A percentile compares a stretch with the other conserved stretches of the same genome.
Evolutionary conservation across 1,284 basidiomycete genomes (phyloP).

Genomic region (Papiliotrema flavescens): DNA sequence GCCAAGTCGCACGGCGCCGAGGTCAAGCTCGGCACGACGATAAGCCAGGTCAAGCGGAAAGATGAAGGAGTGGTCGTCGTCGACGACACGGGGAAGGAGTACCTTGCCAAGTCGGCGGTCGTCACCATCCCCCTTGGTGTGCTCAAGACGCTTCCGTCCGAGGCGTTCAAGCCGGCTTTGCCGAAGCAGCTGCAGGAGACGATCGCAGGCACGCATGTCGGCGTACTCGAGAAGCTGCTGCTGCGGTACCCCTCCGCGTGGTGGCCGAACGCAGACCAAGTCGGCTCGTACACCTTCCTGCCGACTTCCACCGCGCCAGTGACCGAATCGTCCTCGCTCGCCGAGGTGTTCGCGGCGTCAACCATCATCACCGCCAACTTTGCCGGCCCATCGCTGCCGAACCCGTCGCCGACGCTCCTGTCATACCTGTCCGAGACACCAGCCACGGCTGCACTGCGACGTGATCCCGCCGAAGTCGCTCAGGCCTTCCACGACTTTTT

Average conservation of each 20-base stretch:
- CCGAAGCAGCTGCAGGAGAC: slow-evolving; percentile 29
- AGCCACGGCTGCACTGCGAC: slow-evolving; percentile 29
- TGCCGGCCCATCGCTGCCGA: slow-evolving; percentile 33
- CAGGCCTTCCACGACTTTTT: slow-evolving; percentile 47
- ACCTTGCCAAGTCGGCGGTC: slow-evolving; percentile 40
- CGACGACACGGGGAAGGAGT: slow-evolving; percentile 34
- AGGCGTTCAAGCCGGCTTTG: slow-evolving; percentile 44
- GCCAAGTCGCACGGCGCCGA: slow-evolving; percentile 42
- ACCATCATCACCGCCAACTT: slow-evolving; percentile 48
- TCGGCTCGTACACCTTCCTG: slow-evolving; percentile 50
- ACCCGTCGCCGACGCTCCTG: slow-evolving; percentile 44
- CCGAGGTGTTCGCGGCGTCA: slow-evolving; percentile 39
- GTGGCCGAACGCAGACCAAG: slow-evolving; percentile 48
- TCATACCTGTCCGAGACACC: slow-evolving; percentile 50
- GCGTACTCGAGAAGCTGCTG: slow-evolving; percentile 53
- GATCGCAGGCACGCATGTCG: slow-evolving; percentile 46
- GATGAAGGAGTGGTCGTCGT: slow-evolving; percentile 24
- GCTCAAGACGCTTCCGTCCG: slow-evolving; percentile 34
- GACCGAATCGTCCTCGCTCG: slow-evolving; percentile 15
- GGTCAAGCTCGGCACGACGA: slow-evolving; percentile 38
- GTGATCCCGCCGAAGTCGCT: slow-evolving; percentile 32
- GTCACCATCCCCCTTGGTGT: slow-evolving; percentile 51
- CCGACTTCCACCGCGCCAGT: slow-evolving; percentile 21
- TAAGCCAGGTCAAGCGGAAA: slow-evolving; percentile 21
- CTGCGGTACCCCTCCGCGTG: slow-evolving; percentile 50